Conservation (phyloP, 139 green algal genomes). For the Micractinium conductrix region DNA sequence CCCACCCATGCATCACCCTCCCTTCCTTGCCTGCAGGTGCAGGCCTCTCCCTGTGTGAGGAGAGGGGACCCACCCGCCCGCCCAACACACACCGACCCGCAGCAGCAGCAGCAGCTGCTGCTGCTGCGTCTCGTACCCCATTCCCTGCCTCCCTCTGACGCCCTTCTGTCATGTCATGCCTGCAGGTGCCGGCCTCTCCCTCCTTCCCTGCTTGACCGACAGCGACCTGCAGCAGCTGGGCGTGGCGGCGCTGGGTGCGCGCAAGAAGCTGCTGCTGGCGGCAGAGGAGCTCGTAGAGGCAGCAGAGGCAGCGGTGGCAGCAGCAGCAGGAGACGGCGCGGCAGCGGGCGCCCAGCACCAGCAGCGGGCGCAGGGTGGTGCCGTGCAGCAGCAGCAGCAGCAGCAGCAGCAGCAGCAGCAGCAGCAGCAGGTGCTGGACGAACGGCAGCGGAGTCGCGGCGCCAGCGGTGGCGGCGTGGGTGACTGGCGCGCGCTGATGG, state of each 20-base stretch:
- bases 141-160: not conserved
- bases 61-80: no score
- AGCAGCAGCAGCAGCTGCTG: no score
- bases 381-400: not conserved
- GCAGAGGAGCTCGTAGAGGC: constrained; percentile 12
- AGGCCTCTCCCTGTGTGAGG: no score
- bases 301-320: not conserved
- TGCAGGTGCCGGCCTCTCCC: constrained; percentile 32
- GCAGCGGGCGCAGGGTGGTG: not conserved
- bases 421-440: not conserved
- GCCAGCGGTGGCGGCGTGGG: constrained; percentile 16
- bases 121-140: not conserved
- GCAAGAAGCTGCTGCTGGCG: constrained; percentile 44
- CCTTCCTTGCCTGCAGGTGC: no score
- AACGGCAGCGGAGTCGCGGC: not conserved
- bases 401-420: constrained; percentile 4
- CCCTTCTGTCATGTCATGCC: not conserved
- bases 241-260: constrained; percentile 32
- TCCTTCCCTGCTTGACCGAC: constrained; percentile 35
- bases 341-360: not conserved
- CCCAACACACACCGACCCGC: no score
- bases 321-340: not conserved
- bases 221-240: constrained; percentile 36
- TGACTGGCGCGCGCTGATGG: constrained; percentile 13
- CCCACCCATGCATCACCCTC: no score